Conservation (phyloP, 345 rosid species). For the Populus simonii region DNA sequence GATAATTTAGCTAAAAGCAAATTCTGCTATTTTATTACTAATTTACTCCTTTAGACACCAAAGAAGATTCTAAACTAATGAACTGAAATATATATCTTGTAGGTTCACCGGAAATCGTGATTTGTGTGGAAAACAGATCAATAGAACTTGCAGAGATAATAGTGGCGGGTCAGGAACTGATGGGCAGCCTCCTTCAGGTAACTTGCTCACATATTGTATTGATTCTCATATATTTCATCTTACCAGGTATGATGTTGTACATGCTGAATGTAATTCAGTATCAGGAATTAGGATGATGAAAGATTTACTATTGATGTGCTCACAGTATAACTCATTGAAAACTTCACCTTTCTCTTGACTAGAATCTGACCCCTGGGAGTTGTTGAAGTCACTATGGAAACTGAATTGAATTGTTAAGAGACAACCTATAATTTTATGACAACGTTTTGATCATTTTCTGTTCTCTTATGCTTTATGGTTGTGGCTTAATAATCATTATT, state of each 20-base stretch:
- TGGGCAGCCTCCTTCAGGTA: constrained; percentile 57
- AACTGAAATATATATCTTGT: constrained; percentile 24
- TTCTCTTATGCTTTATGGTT: background rate
- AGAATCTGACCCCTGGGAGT: background rate
- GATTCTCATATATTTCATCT: constrained; percentile 9
- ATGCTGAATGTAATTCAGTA: background rate
- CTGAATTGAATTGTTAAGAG: background rate
- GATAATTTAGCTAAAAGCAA: constrained; percentile 1
- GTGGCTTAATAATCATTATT: constrained; percentile 17
- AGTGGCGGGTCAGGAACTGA: constrained; percentile 44
- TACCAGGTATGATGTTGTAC: background rate
- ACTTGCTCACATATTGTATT: constrained; percentile 6
- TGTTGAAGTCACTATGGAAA: background rate
- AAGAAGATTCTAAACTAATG: background rate
- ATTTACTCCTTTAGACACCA: background rate
- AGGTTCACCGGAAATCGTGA: constrained; percentile 77
- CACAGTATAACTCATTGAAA: background rate
- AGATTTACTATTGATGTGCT: background rate
- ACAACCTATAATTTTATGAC: constrained; percentile 1
- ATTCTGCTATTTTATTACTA: background rate
- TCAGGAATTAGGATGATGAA: background rate
- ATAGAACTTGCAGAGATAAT: constrained; percentile 52
- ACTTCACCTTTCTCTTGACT: background rate
- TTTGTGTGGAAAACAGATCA: constrained; percentile 84
- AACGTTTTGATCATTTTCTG: background rate